Evolutionary conservation across 2,329 filamentous ascomycete genomes (phyloP).

Genomic region (Hortaea sp.): DNA sequence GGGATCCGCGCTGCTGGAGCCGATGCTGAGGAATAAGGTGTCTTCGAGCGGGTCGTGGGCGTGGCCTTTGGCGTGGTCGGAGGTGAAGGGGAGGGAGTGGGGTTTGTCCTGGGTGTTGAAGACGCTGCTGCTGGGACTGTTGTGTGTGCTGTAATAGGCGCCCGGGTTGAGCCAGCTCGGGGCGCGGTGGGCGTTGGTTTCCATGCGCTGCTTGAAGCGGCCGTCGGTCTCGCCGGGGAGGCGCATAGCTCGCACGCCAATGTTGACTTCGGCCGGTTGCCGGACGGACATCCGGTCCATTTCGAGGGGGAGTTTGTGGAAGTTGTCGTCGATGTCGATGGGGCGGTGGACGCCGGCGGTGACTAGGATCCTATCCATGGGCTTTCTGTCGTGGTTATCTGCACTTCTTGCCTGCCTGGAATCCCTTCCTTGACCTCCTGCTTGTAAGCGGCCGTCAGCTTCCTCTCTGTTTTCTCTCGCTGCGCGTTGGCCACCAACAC

Average conservation of each 20-base stretch:
- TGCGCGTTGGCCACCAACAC: background rate
- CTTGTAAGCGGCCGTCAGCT: background rate
- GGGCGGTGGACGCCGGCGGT: constrained; percentile 45
- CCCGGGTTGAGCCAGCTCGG: background rate
- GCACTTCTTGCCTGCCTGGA: constrained; percentile 27
- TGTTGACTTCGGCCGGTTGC: background rate
- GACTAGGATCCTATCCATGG: constrained; percentile 41
- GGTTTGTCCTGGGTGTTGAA: constrained; percentile 13
- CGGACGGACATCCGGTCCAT: constrained; percentile 6
- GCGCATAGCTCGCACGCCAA: background rate
- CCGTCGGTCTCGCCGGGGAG: background rate
- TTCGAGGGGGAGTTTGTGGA: constrained; percentile 16
- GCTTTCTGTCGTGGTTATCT: constrained; percentile 41
- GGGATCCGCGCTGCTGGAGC: constrained; percentile 40
- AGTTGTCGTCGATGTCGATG: constrained; percentile 24
- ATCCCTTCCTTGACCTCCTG: background rate
- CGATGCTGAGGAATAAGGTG: constrained; percentile 65
- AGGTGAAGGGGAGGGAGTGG: constrained; percentile 22
- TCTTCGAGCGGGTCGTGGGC: constrained; percentile 56
- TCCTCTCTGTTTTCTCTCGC: background rate
- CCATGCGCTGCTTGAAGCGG: constrained; percentile 5
- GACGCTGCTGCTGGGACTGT: background rate
- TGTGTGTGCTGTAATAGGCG: background rate
- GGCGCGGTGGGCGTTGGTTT: constrained; percentile 2
- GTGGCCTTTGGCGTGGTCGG: constrained; percentile 44